Evolutionary conservation across 805 yeast species (phyloP).

Genomic region (Danielia reshetovae): DNA sequence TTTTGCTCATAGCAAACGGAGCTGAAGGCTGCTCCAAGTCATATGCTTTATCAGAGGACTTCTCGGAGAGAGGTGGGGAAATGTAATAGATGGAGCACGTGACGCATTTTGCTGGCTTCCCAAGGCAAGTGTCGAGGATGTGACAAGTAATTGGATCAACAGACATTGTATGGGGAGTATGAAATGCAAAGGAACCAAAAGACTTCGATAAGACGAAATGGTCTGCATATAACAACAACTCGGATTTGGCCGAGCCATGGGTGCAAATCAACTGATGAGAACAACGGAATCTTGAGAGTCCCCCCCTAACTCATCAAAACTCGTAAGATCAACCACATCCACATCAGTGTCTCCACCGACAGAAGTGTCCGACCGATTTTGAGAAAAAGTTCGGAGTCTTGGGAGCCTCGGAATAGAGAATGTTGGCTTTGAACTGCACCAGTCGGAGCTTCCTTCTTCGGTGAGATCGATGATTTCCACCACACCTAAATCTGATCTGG

Average conservation of each 20-base stretch:
- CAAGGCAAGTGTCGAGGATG: conserved; percentile 77
- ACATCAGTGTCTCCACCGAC: no score
- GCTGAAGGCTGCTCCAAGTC: conserved; percentile 16
- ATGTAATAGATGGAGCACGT: conserved; percentile 54
- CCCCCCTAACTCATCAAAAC: no score
- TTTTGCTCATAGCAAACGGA: conserved; percentile 64
- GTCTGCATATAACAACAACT: neutral
- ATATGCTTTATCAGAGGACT: conserved; percentile 25
- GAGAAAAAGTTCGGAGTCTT: no score
- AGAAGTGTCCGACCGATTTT: no score
- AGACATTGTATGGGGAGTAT: conserved; percentile 17
- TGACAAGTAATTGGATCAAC: conserved; percentile 80
- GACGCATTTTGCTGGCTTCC: conserved; percentile 80
- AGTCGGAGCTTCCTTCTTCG: no score
- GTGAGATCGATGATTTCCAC: neutral
- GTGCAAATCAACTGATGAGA: no score
- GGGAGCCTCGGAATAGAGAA: no score
- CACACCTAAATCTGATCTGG: neutral
- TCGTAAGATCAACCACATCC: no score
- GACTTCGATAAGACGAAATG: neutral
- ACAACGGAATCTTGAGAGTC: no score
- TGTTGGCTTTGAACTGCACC: no score
- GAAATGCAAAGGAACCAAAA: conserved; percentile 1
- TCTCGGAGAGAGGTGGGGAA: conserved; percentile 20
- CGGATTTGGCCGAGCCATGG: neutral